phyloP scores from a whole-genome alignment of 805 yeast genomes.

The Hanseniaspora clermontiae region DNA sequence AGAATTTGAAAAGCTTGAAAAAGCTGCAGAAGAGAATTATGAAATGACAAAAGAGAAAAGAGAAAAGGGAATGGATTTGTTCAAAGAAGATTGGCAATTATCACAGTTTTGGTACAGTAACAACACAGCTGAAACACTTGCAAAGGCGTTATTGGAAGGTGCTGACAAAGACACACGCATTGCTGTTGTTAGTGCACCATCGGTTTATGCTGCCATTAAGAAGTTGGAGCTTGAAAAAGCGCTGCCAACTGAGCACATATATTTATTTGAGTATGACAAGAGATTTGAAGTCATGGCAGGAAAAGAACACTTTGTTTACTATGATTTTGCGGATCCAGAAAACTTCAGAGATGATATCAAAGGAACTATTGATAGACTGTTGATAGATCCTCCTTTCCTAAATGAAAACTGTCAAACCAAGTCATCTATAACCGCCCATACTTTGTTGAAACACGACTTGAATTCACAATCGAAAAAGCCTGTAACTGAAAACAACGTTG shows the following conservation, averaged over 20 bases:
- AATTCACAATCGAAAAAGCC: slow-evolving; percentile 17
- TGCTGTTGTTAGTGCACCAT: slow-evolving; percentile 77
- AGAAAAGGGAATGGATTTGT: slow-evolving; percentile 50
- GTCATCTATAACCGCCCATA: slow-evolving; percentile 50
- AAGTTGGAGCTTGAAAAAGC: slow-evolving; percentile 35
- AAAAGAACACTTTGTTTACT: slow-evolving; percentile 48
- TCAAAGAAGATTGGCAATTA: slow-evolving; percentile 86
- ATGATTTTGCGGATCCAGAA: slow-evolving; percentile 64
- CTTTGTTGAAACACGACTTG: slow-evolving; percentile 36
- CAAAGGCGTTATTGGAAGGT: slow-evolving; percentile 60
- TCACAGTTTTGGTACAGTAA: slow-evolving; percentile 88
- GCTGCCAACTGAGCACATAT: slow-evolving; percentile 57
- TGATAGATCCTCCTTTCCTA: slow-evolving; percentile 82
- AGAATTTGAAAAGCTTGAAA: slow-evolving; percentile 42
- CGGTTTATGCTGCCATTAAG: slow-evolving; percentile 74
- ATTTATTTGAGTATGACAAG: slow-evolving; percentile 64
- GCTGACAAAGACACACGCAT: slow-evolving; percentile 61
- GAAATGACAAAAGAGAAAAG: slow-evolving; percentile 23
- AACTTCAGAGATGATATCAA: slow-evolving; percentile 43
- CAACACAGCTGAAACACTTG: slow-evolving; percentile 54
- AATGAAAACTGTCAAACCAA: slow-evolving; percentile 72
- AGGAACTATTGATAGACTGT: slow-evolving; percentile 54
- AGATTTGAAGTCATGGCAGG: slow-evolving; percentile 69
- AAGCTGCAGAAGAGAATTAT: slow-evolving; percentile 42
- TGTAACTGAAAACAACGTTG: slow-evolving; percentile 30